Evolutionary conservation across 371 early-diverging fungal species (phyloP), one percentile per base, ranked within the genome.

Genomic region (Mortierella polycephala): DNA sequence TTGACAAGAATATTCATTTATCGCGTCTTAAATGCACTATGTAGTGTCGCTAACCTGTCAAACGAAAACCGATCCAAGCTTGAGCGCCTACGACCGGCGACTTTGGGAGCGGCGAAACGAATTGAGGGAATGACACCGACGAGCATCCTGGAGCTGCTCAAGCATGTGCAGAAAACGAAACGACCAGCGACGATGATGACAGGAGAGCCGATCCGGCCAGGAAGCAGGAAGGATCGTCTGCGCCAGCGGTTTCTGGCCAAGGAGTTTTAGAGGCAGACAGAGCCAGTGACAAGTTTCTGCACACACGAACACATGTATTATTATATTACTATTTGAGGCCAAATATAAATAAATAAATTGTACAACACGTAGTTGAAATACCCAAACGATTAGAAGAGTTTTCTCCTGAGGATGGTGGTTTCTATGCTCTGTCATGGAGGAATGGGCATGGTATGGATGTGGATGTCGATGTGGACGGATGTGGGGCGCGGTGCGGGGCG

Each of bases 41-140:
- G 18, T 79, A 88, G 86, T 39, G 85, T 94, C 72, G 81, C 86
- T 40, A 88, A 87, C 59, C 79, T 94, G 44, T 94, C 94, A 30
- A 85, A 86, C 61, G 94, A 94, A 81, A 89, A 89, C 21, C 86
- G 91, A 8, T 88, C 91, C 61, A 92, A 89, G 64, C 82, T 94
- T 8, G 81, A 85, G 47, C 68, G 76, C 20, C 83, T 89, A n/a
- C 88, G 91, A 12, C 94, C 94, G 13, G 88, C 90, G 30, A 92
- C 93, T n/a, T 76, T 94, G 77, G 93, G 93, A 39, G 93, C 92
- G 1, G 94, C 92, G n/a, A 92, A 93, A 77, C 86, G 94, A n/a
- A 90, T 94, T 53, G 94, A 91, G 61, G 94, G 94, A 0, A 89
- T 94, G 81, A 94, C 93, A 42, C 94, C 95, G 16, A 90, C 90